Evolutionary conservation across 495 filamentous ascomycete genomes (phyloP), one percentile per base, ranked within the genome.

Genomic region (Aspergillus hancockii): DNA sequence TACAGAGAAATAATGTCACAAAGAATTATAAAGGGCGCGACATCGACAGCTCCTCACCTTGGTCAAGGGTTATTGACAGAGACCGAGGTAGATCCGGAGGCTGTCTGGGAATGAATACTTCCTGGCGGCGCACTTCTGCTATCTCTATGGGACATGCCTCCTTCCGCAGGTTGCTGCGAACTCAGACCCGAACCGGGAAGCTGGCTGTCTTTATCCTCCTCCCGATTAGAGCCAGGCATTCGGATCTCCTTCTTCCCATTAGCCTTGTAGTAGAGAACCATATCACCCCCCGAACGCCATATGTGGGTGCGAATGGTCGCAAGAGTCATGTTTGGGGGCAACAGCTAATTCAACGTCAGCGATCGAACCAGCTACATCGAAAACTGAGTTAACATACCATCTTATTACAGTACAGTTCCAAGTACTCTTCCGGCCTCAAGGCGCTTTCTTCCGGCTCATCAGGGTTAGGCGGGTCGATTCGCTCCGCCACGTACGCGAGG

Each of bases 361-460:
- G 45, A 9, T 32, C 1, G 19, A 38, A 14, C 7, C 10, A 28
- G 18, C 10, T 16, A 7, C 10, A 23, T 18, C 12, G 12, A 38
- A 22, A 9, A 22, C 7, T 8, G 36, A 36, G 52, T 19, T 21
- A 10, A 61, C 86, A 61, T 74, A 96, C 93, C 79, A 89, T 90
- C 43, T 91, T 88, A 69, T 97, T 91, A 68, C 94, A 98, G 67
- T 96, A 92, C 43, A 98, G 73, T 70, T 98, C 94, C 50, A 98
- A 77, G 71, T 95, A 95, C 66, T 97, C 91, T 70, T 98, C 94
- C 2, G 92, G 90, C 65, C 85, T 89, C 72, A 93, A 68, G 18
- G 79, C 78, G 30, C 86, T 77, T 10, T 81, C 78, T 53, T 85
- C 84, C 2, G 77, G 76, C 32, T 83, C 75, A 47, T 81, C 72